Evolutionary conservation across 2,329 filamentous ascomycete genomes (phyloP).

Genomic region (Drechslerella dactyloides): DNA sequence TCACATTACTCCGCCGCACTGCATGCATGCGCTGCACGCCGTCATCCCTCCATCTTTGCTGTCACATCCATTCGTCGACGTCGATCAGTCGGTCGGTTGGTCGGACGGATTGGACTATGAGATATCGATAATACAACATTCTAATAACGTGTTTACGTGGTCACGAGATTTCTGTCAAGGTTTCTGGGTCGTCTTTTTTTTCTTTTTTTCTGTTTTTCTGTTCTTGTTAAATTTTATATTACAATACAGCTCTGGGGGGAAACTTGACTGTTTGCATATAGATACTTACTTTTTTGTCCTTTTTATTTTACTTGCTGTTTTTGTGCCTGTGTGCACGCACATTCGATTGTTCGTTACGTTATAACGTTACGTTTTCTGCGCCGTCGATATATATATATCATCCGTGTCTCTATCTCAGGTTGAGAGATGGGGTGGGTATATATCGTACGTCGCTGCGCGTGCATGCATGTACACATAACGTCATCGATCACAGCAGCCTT

Average conservation of each 20-base stretch:
- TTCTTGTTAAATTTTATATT: constrained; percentile 13
- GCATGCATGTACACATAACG: too few species aligned
- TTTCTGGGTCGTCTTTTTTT: constrained; percentile 26
- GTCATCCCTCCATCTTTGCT: too few species aligned
- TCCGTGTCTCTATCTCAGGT: too few species aligned
- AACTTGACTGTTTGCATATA: constrained; percentile 37
- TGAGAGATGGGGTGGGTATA: too few species aligned
- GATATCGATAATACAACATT: constrained; percentile 13
- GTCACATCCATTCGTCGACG: too few species aligned
- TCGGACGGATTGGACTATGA: neutral
- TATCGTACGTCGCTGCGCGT: too few species aligned
- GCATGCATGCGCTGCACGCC: too few species aligned
- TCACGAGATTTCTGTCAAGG: constrained; percentile 29
- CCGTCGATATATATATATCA: neutral
- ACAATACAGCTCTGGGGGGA: constrained; percentile 8
- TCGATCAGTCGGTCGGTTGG: too few species aligned
- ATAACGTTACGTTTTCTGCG: too few species aligned
- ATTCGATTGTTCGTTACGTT: too few species aligned
- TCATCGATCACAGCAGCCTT: too few species aligned
- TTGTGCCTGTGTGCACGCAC: neutral
- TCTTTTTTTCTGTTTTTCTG: constrained; percentile 31
- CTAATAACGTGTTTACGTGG: constrained; percentile 34
- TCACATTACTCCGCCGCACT: constrained; percentile 16
- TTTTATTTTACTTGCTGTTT: constrained; percentile 20
- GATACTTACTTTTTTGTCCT: constrained; percentile 38